phyloP scores from a whole-genome alignment of 768 basidiomycete genomes.

The Rhodosporidiobolus sp. region DNA sequence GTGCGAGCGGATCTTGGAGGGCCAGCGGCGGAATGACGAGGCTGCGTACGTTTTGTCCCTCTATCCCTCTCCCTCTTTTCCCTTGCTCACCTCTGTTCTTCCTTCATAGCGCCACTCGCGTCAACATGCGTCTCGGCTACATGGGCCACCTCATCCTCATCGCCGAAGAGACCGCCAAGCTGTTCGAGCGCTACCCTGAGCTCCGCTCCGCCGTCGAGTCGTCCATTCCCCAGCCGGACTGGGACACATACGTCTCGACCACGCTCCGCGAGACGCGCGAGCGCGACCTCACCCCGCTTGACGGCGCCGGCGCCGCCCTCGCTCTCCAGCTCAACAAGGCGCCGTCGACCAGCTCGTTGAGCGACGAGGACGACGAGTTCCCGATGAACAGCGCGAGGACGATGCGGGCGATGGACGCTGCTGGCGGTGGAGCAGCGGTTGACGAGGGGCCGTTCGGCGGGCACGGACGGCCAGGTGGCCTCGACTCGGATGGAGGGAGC shows the following conservation, averaged over 20 bases:
- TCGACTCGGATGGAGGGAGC: slow-evolving; percentile 54
- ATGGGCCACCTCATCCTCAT: slow-evolving; percentile 97
- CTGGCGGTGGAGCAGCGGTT: slow-evolving; percentile 26
- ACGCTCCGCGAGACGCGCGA: slow-evolving; percentile 81
- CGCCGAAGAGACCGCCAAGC: slow-evolving; percentile 86
- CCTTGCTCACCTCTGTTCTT: slow-evolving; percentile 52
- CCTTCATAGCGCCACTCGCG: slow-evolving; percentile 11
- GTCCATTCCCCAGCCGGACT: slow-evolving; percentile 71
- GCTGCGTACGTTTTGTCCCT: slow-evolving; percentile 61
- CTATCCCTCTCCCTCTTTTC: slow-evolving; percentile 52
- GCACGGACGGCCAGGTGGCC: slow-evolving; percentile 51
- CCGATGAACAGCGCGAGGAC: slow-evolving; percentile 35
- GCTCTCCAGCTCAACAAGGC: slow-evolving; percentile 16
- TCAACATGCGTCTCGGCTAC: slow-evolving; percentile 64
- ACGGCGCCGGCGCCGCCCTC: slow-evolving; percentile 55
- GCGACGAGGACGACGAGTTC: slow-evolving; percentile 45
- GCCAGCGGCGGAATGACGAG: slow-evolving; percentile 71
- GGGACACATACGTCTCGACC: slow-evolving; percentile 86
- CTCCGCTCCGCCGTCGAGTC: slow-evolving; percentile 64
- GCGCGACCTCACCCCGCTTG: slow-evolving; percentile 72
- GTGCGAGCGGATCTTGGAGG: slow-evolving; percentile 81
- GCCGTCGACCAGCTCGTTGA: slow-evolving; percentile 21
- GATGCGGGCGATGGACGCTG: slow-evolving; percentile 27
- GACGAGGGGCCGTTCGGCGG: slow-evolving; percentile 25
- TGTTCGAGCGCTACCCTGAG: slow-evolving; percentile 79